A percentile compares a stretch with the other conserved stretches of the same genome.
These are phyloP conservation scores for Globisporangium irregulare DNA, from an alignment of 352 stramenopile species.

Conservation along the genomic window DNA sequence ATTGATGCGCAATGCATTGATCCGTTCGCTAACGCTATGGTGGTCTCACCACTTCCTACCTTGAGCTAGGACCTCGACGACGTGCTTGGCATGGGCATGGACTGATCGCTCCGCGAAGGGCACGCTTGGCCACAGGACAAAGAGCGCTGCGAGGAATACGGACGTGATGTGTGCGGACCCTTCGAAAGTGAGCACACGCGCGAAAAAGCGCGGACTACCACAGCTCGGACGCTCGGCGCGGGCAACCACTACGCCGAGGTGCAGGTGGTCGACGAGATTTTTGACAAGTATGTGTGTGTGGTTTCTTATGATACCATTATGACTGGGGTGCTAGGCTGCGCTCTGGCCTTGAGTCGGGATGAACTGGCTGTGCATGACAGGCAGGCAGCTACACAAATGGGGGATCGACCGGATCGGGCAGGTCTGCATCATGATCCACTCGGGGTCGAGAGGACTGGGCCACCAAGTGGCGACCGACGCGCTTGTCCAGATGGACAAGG, in stretches of 20 bases:
- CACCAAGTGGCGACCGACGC: background rate
- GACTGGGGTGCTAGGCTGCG: too few relatives aligned
- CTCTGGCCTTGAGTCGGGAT: too few relatives aligned
- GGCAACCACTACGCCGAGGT: background rate
- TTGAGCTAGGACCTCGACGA: background rate
- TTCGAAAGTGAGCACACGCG: background rate
- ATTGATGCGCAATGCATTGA: too few relatives aligned
- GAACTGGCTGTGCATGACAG: background rate
- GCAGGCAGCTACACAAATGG: background rate
- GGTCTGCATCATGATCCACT: background rate
- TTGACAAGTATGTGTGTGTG: background rate
- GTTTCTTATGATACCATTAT: too few relatives aligned
- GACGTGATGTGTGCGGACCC: background rate
- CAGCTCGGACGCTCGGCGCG: background rate
- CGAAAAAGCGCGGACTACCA: background rate
- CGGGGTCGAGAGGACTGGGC: background rate
- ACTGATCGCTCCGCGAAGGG: background rate
- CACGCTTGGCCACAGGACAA: background rate
- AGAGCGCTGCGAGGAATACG: background rate
- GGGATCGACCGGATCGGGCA: background rate
- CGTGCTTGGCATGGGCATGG: background rate
- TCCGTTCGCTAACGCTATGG: too few relatives aligned
- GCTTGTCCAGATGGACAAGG: background rate
- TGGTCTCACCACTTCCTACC: background rate
- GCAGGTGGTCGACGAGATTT: background rate